A percentile compares a stretch with the other conserved stretches of the same genome.
Evolutionary conservation across 306 rosid species (phyloP).

Genomic region (Vigna hirtella): DNA sequence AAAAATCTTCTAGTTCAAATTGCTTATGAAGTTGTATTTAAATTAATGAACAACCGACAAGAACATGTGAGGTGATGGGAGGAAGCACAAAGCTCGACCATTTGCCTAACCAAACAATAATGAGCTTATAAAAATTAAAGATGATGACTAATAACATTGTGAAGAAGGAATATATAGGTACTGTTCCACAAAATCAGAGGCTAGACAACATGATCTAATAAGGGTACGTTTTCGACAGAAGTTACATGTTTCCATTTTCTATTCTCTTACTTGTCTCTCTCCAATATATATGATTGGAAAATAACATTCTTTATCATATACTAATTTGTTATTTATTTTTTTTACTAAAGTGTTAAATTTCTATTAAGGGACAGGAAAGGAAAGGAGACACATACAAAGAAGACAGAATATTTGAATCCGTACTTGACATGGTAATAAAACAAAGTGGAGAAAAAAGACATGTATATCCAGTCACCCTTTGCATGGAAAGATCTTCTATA

Average conservation of each 20-base stretch:
- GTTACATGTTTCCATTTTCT: constrained; percentile 5
- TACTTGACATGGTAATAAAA: constrained; percentile 43
- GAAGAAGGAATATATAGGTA: constrained; percentile 50
- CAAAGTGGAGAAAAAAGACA: constrained; percentile 23
- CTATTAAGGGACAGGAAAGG: neutral
- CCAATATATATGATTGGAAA: neutral
- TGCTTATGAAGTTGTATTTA: constrained; percentile 41
- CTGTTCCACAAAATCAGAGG: constrained; percentile 50
- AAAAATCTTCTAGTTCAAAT: constrained; percentile 20
- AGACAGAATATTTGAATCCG: constrained; percentile 16
- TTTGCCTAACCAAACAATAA: constrained; percentile 41
- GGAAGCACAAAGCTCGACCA: constrained; percentile 53
- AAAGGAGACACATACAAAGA: neutral
- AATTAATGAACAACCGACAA: constrained; percentile 47
- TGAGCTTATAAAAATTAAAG: constrained; percentile 10
- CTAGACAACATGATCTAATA: constrained; percentile 56
- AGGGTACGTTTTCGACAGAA: constrained; percentile 35
- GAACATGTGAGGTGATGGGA: constrained; percentile 56
- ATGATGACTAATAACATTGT: constrained; percentile 30
- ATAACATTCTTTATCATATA: constrained; percentile 5
- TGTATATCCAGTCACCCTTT: constrained; percentile 38
- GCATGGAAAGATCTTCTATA: constrained; percentile 45
- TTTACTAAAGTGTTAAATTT: constrained; percentile 7
- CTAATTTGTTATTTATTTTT: neutral
- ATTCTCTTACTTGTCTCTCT: neutral